Evolutionary conservation across 345 rosid species (phyloP), one percentile per base, ranked within the genome.

Genomic region (Eucalyptus albens): DNA sequence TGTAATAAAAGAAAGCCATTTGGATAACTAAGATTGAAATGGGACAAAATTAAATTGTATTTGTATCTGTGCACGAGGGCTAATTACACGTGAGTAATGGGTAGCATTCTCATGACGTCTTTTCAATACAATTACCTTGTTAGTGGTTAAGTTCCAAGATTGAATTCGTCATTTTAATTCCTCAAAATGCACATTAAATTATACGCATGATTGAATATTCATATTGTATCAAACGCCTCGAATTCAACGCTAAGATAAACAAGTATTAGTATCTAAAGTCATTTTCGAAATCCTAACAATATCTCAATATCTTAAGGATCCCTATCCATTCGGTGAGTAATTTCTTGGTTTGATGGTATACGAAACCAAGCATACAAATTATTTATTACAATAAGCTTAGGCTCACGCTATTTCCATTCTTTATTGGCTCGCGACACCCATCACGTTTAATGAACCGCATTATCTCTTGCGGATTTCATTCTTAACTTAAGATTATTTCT

Each of bases 401-500:
- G 6, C 62, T 56, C 3, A 0, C 0, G 1, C 13, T 24, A 56
- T 24, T 56, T 24, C 0, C 29, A 56, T 1, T 2, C 5, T 11
- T 56, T 56, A 24, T 56, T 24, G 29, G 62, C 62, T 56, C 3
- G 5, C 2, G 62, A 56, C 6, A 56, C 62, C 29, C 29, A 9
- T 56, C 62, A 10, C 62, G 5, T 56, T 22, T 19, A 53, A 53
- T 53, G 59, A 53, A 53, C 59, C 9, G 19, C 11, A 4, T 53
- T 53, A 53, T 53, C 59, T 53, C 59, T 19, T 8, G 59, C 0
- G 24, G 24, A 53, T 56, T 24, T 0, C 62, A 24, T 3, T 56
- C 3, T 24, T 56, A 0, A 56, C 11, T 56, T 4, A 10, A 24
- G 13, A 56, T 24, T 56, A 56, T 4, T 56, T 56, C 13, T 56